phyloP scores from a whole-genome alignment of 371 early-diverging fungal species.

The Mortierella sp. region DNA sequence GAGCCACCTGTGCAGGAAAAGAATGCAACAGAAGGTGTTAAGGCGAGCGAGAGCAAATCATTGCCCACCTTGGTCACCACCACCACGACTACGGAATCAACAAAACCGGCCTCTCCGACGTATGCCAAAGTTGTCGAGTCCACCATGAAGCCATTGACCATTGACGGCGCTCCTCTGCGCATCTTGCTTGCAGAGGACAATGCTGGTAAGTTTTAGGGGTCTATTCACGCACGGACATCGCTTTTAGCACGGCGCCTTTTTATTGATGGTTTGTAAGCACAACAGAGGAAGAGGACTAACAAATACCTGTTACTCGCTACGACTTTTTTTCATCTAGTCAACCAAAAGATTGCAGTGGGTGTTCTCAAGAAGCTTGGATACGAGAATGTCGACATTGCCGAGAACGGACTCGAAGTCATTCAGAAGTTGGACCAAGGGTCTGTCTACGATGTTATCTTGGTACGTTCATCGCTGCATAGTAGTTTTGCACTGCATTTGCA shows the following conservation, averaged over 20 bases:
- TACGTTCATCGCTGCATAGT: neutral
- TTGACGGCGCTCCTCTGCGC: constrained; percentile 41
- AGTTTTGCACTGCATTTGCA: neutral
- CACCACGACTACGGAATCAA: neutral
- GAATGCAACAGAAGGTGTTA: neutral
- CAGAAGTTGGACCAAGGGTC: constrained; percentile 41
- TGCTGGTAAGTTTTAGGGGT: constrained; percentile 16
- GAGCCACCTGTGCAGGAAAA: neutral
- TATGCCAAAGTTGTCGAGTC: constrained; percentile 54
- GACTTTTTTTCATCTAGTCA: constrained; percentile 46
- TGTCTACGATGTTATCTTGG: constrained; percentile 44
- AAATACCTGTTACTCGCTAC: neutral
- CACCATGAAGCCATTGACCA: constrained; percentile 28
- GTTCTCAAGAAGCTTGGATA: constrained; percentile 70
- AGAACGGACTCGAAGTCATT: constrained; percentile 68
- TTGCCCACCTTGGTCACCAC: neutral
- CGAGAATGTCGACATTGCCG: constrained; percentile 65
- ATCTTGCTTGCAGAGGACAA: constrained; percentile 55
- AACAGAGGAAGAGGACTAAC: neutral
- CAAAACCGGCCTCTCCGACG: constrained; percentile 26
- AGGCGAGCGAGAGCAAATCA: neutral
- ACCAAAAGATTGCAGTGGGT: constrained; percentile 71
- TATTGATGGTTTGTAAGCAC: neutral
- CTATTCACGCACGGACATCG: neutral
- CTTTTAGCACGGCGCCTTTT: neutral